Evolutionary conservation across 768 basidiomycete genomes (phyloP).

Genomic region (Trametopsis cervina): DNA sequence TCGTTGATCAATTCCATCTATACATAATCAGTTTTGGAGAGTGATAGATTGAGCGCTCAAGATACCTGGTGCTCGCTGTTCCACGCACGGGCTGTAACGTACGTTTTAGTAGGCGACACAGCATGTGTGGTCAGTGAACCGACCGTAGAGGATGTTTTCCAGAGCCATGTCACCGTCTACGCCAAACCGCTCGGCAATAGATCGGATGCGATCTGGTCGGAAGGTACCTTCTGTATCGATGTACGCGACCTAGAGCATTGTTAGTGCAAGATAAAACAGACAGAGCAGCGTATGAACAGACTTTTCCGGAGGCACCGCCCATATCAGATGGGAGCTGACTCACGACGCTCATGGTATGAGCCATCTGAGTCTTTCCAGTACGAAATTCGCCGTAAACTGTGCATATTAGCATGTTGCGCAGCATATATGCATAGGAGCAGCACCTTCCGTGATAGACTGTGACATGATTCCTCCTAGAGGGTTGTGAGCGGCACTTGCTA

Average conservation of each 20-base stretch:
- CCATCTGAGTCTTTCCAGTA: slow-evolving; percentile 93
- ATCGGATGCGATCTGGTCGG: slow-evolving; percentile 85
- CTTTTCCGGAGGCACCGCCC: slow-evolving; percentile 89
- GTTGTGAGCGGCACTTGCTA: background rate
- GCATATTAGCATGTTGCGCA: slow-evolving; percentile 1
- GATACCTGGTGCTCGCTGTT: slow-evolving; percentile 90
- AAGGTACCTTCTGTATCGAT: slow-evolving; percentile 95
- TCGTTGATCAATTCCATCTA: slow-evolving; percentile 92
- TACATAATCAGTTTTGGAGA: slow-evolving; percentile 1
- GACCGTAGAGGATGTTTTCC: slow-evolving; percentile 92
- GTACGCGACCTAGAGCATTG: slow-evolving; percentile 63
- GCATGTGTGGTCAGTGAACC: slow-evolving; percentile 5
- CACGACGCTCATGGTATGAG: slow-evolving; percentile 91
- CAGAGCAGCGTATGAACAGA: slow-evolving; percentile 20
- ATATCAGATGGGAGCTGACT: slow-evolving; percentile 84
- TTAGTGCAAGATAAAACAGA: slow-evolving; percentile 1
- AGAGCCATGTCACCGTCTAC: slow-evolving; percentile 85
- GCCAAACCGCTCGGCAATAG: slow-evolving; percentile 90
- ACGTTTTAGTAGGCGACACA: background rate
- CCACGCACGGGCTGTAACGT: slow-evolving; percentile 66
- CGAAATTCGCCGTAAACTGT: slow-evolving; percentile 93
- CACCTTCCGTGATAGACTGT: slow-evolving; percentile 90
- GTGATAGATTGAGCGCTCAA: background rate
- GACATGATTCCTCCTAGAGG: slow-evolving; percentile 67
- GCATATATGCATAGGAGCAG: background rate